A percentile compares a stretch with the other conserved stretches of the same genome.
phyloP scores from a whole-genome alignment of 2,329 filamentous ascomycete genomes.

The Hypoxylon sp. region DNA sequence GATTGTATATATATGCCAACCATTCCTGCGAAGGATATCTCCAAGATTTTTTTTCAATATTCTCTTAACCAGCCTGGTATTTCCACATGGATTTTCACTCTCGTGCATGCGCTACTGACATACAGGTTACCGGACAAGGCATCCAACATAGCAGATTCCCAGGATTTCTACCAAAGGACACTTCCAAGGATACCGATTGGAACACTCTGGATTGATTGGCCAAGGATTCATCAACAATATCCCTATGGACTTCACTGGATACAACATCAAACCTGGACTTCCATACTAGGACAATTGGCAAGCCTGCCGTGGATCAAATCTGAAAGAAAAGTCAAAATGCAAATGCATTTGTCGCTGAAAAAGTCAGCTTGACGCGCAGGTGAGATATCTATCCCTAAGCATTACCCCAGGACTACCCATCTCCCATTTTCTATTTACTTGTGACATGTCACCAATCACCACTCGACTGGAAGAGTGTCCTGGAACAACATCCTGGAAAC shows the following conservation, averaged over 20 bases:
- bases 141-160: slow-evolving; percentile 17
- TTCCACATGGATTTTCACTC: slow-evolving; percentile 38
- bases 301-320: slow-evolving; percentile 42
- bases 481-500: slow-evolving; percentile 14
- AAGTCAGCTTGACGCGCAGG: slow-evolving; percentile 31
- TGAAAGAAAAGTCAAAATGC: slow-evolving; percentile 28
- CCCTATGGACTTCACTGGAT: slow-evolving; percentile 29
- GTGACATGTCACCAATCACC: slow-evolving; percentile 35
- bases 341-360: slow-evolving; percentile 14
- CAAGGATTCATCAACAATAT: slow-evolving; percentile 27
- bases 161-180: slow-evolving; percentile 29
- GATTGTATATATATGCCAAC: slow-evolving; percentile 68
- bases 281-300: slow-evolving; percentile 35
- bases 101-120: slow-evolving; percentile 43
- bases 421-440: slow-evolving; percentile 14
- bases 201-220: slow-evolving; percentile 26
- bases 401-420: slow-evolving; percentile 28
- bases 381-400: slow-evolving; percentile 40
- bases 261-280: slow-evolving; percentile 24
- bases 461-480: slow-evolving; percentile 6
- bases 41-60: slow-evolving; percentile 46
- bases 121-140: slow-evolving; percentile 26
- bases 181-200: slow-evolving; percentile 31
- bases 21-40: slow-evolving; percentile 58
- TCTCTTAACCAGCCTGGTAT: slow-evolving; percentile 43